Percentiles rank a stretch among this genome's conserved stretches.
phyloP scores from a whole-genome alignment of 805 yeast genomes.

The Lipomyces orientalis region DNA sequence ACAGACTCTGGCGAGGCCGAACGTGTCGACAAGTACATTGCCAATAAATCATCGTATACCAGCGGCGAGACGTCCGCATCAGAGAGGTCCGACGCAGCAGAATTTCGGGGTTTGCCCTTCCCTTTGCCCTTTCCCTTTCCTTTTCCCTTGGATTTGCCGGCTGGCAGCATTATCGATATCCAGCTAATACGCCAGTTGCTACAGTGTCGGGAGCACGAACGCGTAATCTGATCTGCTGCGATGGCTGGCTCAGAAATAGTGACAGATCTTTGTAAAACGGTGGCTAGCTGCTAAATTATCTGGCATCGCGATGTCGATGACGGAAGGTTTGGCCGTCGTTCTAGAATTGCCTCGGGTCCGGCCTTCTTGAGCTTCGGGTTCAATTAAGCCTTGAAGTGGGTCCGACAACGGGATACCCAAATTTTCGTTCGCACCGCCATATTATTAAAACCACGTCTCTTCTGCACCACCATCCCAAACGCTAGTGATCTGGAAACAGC shows the following conservation, averaged over 20 bases:
- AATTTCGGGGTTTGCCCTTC: slow-evolving; percentile 21
- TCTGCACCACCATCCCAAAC: background rate
- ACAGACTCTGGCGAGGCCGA: slow-evolving; percentile 18
- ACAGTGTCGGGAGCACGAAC: background rate
- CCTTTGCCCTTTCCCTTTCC: slow-evolving; percentile 36
- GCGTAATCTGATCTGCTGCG: background rate
- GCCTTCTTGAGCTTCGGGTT: too few species aligned
- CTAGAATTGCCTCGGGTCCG: too few species aligned
- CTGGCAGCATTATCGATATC: slow-evolving; percentile 11
- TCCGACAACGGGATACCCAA: background rate
- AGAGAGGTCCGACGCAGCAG: slow-evolving; percentile 10
- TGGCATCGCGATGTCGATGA: background rate
- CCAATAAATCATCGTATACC: slow-evolving; percentile 21
- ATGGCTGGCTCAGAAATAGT: background rate
- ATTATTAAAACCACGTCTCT: background rate
- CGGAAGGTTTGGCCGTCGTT: background rate
- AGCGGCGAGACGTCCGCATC: slow-evolving; percentile 18
- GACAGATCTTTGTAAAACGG: background rate
- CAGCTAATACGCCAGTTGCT: background rate
- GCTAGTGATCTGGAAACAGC: background rate
- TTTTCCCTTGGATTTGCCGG: slow-evolving; percentile 27
- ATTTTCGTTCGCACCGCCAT: background rate
- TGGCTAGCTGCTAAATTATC: background rate
- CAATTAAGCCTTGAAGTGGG: background rate
- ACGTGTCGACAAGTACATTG: slow-evolving; percentile 5